A percentile compares a stretch with the other conserved stretches of the same genome.
These are phyloP conservation scores for Apophysomyces sp. DNA, from an alignment of 371 early-diverging fungal species.

Conservation along the genomic window DNA sequence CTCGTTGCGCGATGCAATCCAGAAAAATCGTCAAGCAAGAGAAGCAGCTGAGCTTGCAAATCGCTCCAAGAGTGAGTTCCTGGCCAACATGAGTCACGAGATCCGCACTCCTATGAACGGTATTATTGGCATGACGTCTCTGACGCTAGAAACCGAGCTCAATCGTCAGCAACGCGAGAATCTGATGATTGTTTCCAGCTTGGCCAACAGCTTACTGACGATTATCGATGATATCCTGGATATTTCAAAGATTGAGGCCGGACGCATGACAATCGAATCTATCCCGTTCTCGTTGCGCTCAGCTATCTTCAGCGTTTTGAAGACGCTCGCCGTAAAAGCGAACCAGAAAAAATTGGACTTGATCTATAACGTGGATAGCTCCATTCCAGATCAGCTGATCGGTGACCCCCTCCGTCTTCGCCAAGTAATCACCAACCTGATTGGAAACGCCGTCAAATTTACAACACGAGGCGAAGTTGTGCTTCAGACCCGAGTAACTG, in stretches of 20 bases:
- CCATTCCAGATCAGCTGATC: constrained; percentile 68
- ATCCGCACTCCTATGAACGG: constrained; percentile 80
- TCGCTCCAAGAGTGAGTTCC: constrained; percentile 71
- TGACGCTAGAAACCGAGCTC: constrained; percentile 59
- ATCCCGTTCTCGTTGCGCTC: constrained; percentile 69
- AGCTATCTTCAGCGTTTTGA: constrained; percentile 67
- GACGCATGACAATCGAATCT: constrained; percentile 69
- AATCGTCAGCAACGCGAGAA: constrained; percentile 76
- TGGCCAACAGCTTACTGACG: constrained; percentile 67
- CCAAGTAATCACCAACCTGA: constrained; percentile 83
- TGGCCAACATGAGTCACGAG: constrained; percentile 79
- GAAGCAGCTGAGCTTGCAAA: constrained; percentile 77
- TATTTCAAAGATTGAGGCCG: constrained; percentile 84
- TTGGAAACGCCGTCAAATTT: constrained; percentile 88
- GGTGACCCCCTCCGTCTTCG: constrained; percentile 76
- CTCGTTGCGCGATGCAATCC: constrained; percentile 66
- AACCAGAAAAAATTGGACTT: constrained; percentile 66
- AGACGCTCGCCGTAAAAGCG: constrained; percentile 66
- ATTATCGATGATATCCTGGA: constrained; percentile 84
- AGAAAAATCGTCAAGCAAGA: constrained; percentile 69
- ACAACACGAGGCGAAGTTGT: constrained; percentile 71
- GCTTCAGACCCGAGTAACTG: constrained; percentile 40
- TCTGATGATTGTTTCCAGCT: constrained; percentile 66
- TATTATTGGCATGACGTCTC: constrained; percentile 74
- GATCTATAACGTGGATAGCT: constrained; percentile 61